These are phyloP conservation scores for Tilletiaria anomala DNA, from an alignment of 1,284 basidiomycete genomes.

Conservation along the genomic window DNA sequence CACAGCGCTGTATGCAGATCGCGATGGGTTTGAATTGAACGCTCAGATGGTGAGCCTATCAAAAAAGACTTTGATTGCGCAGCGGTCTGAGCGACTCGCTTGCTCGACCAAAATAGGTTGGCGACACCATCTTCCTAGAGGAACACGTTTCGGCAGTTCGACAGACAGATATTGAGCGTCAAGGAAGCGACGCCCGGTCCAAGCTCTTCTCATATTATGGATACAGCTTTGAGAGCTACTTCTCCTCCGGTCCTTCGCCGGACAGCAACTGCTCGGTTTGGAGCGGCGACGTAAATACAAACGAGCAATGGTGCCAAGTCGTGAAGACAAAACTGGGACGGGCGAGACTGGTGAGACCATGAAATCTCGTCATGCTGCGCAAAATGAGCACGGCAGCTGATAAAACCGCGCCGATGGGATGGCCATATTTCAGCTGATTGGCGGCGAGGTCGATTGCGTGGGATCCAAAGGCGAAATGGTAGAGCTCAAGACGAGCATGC, in stretches of 20 bases:
- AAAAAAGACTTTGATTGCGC: background rate
- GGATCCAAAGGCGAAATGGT: constrained; percentile 46
- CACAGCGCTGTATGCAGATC: constrained; percentile 47
- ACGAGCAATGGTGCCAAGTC: constrained; percentile 88
- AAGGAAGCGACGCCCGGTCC: too few species aligned
- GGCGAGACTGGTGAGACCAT: constrained; percentile 50
- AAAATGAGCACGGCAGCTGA: background rate
- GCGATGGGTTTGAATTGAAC: constrained; percentile 39
- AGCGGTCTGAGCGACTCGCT: too few species aligned
- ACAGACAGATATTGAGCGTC: constrained; percentile 3
- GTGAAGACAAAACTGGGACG: constrained; percentile 74
- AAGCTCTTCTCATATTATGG: too few species aligned
- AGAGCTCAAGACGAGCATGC: constrained; percentile 82
- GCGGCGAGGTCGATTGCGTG: constrained; percentile 91
- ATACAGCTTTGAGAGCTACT: constrained; percentile 75
- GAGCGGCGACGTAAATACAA: constrained; percentile 79
- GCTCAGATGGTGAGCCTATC: background rate
- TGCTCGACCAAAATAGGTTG: constrained; percentile 8
- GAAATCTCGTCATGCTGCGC: background rate
- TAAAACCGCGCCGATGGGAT: too few species aligned
- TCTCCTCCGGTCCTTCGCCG: constrained; percentile 43
- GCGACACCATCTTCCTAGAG: constrained; percentile 68
- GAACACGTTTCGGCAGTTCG: constrained; percentile 50
- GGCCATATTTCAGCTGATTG: constrained; percentile 55
- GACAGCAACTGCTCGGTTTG: constrained; percentile 42